Conservation (phyloP, 1,139 yeast genomes). For the Blastobotrys illinoisensis region DNA sequence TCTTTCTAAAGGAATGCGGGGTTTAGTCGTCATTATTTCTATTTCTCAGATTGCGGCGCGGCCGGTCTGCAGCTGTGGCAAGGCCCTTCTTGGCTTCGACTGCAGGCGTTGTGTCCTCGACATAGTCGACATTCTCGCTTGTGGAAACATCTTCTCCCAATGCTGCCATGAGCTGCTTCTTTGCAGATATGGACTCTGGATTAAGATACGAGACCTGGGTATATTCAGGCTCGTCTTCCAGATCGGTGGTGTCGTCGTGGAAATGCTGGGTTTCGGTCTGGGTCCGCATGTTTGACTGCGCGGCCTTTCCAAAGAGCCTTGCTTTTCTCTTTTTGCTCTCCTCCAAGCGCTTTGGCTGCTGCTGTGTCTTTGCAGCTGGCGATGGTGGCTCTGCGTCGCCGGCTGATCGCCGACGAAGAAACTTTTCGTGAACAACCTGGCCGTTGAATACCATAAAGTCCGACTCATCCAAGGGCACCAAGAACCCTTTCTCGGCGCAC, state of each 20-base stretch:
- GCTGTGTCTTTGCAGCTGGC: not conserved
- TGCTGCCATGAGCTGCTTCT: conserved; percentile 21
- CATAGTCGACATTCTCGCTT: not conserved
- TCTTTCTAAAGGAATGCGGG: too few species aligned
- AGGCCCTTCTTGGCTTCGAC: not conserved
- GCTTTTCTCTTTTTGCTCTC: not conserved
- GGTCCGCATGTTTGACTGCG: conserved; percentile 11
- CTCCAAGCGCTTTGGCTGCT: not conserved
- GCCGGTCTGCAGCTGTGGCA: not conserved
- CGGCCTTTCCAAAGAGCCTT: conserved; percentile 16
- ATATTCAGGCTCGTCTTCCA: conserved; percentile 9
- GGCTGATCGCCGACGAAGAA: conserved; percentile 6
- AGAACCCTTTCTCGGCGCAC: conserved; percentile 12
- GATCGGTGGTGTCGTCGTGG: not conserved
- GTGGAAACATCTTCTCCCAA: conserved; percentile 18
- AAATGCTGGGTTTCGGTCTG: not conserved
- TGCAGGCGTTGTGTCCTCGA: conserved; percentile 3
- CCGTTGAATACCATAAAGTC: conserved; percentile 2
- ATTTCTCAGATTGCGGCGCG: not conserved
- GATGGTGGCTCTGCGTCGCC: not conserved
- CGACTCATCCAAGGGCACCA: conserved; percentile 1
- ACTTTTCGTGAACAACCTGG: not conserved
- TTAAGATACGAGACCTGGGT: conserved; percentile 25
- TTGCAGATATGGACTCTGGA: conserved; percentile 20
- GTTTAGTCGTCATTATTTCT: not conserved